A percentile compares a stretch with the other conserved stretches of the same genome.
These are phyloP conservation scores for Eutypa lata DNA, from an alignment of 2,329 filamentous ascomycete species.

Conservation along the genomic window DNA sequence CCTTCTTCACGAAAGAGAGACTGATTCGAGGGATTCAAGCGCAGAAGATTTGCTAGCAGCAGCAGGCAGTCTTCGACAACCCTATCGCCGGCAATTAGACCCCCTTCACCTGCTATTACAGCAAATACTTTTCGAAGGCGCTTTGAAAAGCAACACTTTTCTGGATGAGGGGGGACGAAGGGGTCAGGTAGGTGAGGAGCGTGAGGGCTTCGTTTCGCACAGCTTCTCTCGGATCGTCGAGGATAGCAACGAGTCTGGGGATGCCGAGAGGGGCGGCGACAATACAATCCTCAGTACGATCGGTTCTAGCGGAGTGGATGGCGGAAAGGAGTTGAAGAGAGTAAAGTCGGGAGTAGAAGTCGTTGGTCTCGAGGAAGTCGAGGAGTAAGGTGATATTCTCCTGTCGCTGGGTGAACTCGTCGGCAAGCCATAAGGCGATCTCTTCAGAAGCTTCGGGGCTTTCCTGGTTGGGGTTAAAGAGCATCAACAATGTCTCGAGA, in stretches of 20 bases:
- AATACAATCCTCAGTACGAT: constrained; percentile 92
- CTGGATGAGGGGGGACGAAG: constrained; percentile 82
- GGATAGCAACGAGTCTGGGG: constrained; percentile 74
- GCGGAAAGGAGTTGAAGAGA: constrained; percentile 84
- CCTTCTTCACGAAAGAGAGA: constrained; percentile 90
- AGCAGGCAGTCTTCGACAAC: constrained; percentile 92
- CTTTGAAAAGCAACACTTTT: constrained; percentile 95
- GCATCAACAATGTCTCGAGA: constrained; percentile 90
- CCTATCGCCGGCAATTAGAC: constrained; percentile 76
- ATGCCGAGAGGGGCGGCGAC: constrained; percentile 86
- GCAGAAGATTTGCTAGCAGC: constrained; percentile 82
- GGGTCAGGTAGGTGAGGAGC: constrained; percentile 85
- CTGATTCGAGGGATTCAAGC: constrained; percentile 87
- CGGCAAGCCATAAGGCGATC: constrained; percentile 91
- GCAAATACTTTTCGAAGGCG: constrained; percentile 84
- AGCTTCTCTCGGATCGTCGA: constrained; percentile 84
- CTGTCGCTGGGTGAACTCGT: constrained; percentile 96
- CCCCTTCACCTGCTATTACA: constrained; percentile 79
- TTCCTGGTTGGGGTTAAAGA: constrained; percentile 70
- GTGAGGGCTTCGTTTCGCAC: constrained; percentile 83
- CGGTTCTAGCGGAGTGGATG: constrained; percentile 79
- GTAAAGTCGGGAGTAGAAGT: constrained; percentile 91
- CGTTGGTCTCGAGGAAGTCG: constrained; percentile 79
- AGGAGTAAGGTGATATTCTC: constrained; percentile 92
- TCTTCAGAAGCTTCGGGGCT: constrained; percentile 94